Evolutionary conservation across 805 yeast genomes (phyloP), one percentile per base, ranked within the genome.

Genomic region (Ogataea glucozyma): DNA sequence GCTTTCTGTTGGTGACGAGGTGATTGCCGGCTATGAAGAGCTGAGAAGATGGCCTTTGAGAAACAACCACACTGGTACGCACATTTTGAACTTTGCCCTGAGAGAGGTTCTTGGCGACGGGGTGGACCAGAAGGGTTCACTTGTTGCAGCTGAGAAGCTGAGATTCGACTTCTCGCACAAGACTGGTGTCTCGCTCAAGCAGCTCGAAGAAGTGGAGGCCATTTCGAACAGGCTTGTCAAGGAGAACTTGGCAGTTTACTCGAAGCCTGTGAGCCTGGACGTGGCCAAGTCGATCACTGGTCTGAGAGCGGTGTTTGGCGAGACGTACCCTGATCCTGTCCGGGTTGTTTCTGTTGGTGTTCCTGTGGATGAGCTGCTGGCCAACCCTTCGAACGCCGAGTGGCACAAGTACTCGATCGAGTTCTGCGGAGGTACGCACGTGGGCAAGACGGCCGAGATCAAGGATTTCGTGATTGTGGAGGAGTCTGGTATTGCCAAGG

Each of bases 361-460:
- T 30, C 82, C 96, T 35, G 89, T 93, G 32, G 89, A 86, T 19
- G 93, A 85, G 11, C 72, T 93, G 54, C 64, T 91, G 52, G 72
- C 74, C 6, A 73, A 81, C 56, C 96, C 97, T 54, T 56, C 70
- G 21, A 85, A 78, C 60, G 70, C 71, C 39, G 79, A 87, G 58
- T 93, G 99, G 98, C 69, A 65, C 57, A 70, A 77, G 31, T 73
- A 77, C 60, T 88, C 97, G 1, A 76, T 93, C 53, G 99, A 93
- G 71, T 93, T 93, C 76, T 93, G 99, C 71, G 99, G 99, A 70
- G 99, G 99, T 70, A 93, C 99, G 10, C 99, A 93, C 61, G 97
- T 93, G 53, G 75, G 79, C 38, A 84, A 85, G 67, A 91, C 98
- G 14, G 85, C 91, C 48, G 98, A 91, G 47, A 93, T 93, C 64